These are phyloP conservation scores for Boletus reticulatus DNA, from an alignment of 768 basidiomycete genomes.

Conservation along the genomic window DNA sequence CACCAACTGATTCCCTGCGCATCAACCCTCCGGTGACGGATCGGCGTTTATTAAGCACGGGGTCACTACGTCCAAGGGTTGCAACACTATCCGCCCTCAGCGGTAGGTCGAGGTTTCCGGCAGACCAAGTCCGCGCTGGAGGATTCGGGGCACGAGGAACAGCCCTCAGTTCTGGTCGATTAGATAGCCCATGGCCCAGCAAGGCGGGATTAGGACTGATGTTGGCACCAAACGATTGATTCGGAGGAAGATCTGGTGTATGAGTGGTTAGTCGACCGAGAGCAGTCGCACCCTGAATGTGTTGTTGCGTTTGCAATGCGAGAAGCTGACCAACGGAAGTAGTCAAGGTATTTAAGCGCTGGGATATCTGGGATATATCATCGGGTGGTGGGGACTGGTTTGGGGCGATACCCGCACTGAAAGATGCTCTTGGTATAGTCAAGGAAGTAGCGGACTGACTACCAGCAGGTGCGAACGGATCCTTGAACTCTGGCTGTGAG, in stretches of 20 bases:
- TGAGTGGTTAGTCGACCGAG: slow-evolving; percentile 33
- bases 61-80: slow-evolving; percentile 36
- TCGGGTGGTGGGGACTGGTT: slow-evolving; percentile 67
- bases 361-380: slow-evolving; percentile 74
- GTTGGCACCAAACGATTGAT: slow-evolving; percentile 37
- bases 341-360: slow-evolving; percentile 74
- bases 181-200: slow-evolving; percentile 61
- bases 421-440: slow-evolving; percentile 57
- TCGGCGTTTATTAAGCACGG: slow-evolving; percentile 67
- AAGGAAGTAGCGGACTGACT: slow-evolving; percentile 33
- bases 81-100: slow-evolving; percentile 48
- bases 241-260: slow-evolving; percentile 45
- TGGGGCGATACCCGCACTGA: slow-evolving; percentile 65
- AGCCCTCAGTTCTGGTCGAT: slow-evolving; percentile 61
- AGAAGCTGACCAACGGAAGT: slow-evolving; percentile 85
- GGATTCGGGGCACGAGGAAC: slow-evolving; percentile 62
- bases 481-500: slow-evolving; percentile 73
- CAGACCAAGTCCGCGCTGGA: slow-evolving; percentile 82
- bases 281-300: slow-evolving; percentile 47
- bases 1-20: slow-evolving; percentile 73
- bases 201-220: slow-evolving; percentile 37
- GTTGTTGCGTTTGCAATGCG: slow-evolving; percentile 73
- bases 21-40: slow-evolving; percentile 61
- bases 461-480: slow-evolving; percentile 61
- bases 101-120: slow-evolving; percentile 74